Conservation (phyloP, 108 stramenopile species). For the Nitzschia putrida region DNA sequence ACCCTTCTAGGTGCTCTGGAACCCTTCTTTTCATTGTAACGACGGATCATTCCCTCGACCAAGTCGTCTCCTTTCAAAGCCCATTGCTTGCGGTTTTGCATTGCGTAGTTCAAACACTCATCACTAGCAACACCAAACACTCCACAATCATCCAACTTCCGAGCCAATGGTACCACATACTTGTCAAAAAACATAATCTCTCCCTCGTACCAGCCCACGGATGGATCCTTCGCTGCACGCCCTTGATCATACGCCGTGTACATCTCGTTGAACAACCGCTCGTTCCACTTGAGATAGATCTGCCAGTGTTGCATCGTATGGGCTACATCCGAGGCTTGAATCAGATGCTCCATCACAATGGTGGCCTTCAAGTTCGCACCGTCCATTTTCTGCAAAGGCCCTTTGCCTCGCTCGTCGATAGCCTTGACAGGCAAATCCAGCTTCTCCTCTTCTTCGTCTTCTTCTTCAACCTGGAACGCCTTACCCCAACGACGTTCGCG, state of each 20-base stretch:
- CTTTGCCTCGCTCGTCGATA: neutral
- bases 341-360: too few species aligned
- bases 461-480: conserved; percentile 27
- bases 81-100: neutral
- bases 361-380: conserved; percentile 2
- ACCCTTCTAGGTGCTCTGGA: too few species aligned
- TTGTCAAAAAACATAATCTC: conserved; percentile 53
- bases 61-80: neutral
- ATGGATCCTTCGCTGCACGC: conserved; percentile 43
- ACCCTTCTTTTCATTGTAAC: too few species aligned
- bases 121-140: conserved; percentile 31
- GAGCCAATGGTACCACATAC: conserved; percentile 33
- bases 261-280: conserved; percentile 47
- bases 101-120: neutral
- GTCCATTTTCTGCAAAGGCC: neutral
- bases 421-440: conserved; percentile 12
- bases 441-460: conserved; percentile 4
- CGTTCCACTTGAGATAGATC: conserved; percentile 57
- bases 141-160: conserved; percentile 49
- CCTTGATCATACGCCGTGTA: conserved; percentile 31
- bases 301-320: conserved; percentile 55
- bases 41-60: too few species aligned
- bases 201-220: conserved; percentile 52
- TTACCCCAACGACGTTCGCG: conserved; percentile 44
- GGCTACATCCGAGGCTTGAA: conserved; percentile 6